phyloP scores from a whole-genome alignment of 2,329 filamentous ascomycete genomes.

The Aspergillus brasiliensis region DNA sequence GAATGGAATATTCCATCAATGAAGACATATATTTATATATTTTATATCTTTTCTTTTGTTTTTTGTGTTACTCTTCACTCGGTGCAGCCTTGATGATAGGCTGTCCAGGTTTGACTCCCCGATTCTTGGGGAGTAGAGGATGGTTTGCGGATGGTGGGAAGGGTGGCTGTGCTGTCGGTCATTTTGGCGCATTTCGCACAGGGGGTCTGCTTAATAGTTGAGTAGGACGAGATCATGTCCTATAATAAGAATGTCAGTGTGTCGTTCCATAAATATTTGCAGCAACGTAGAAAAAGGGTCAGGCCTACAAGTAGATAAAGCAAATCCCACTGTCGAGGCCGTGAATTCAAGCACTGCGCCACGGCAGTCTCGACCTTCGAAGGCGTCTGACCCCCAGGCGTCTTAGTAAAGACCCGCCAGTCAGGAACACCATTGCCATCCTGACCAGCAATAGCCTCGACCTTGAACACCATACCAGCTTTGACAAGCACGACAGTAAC shows the following conservation, averaged over 20 bases:
- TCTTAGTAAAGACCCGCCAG: slow-evolving; percentile 38
- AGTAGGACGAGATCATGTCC: slow-evolving; percentile 48
- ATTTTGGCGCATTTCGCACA: slow-evolving; percentile 44
- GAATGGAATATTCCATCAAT: too few relatives aligned
- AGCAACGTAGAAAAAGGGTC: not conserved
- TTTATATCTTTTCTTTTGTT: not conserved
- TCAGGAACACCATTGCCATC: slow-evolving; percentile 25
- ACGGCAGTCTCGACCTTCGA: slow-evolving; percentile 40
- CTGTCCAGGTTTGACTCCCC: slow-evolving; percentile 33
- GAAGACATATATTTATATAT: too few relatives aligned
- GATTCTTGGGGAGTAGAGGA: slow-evolving; percentile 21
- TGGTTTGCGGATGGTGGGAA: slow-evolving; percentile 41
- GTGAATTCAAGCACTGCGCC: slow-evolving; percentile 37
- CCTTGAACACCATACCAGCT: slow-evolving; percentile 38
- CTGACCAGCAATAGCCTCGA: slow-evolving; percentile 27
- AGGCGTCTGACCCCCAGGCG: slow-evolving; percentile 23
- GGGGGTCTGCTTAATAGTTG: slow-evolving; percentile 41
- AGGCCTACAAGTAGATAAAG: slow-evolving; percentile 40
- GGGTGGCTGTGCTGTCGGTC: slow-evolving; percentile 40
- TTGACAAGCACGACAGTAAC: slow-evolving; percentile 34
- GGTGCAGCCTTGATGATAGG: slow-evolving; percentile 37
- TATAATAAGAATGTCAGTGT: slow-evolving; percentile 14
- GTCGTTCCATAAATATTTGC: not conserved
- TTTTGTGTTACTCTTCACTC: not conserved
- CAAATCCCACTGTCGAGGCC: slow-evolving; percentile 43